These are phyloP conservation scores for Metarhizium sp. DNA, from an alignment of 2,329 filamentous ascomycete species.

Conservation along the genomic window DNA sequence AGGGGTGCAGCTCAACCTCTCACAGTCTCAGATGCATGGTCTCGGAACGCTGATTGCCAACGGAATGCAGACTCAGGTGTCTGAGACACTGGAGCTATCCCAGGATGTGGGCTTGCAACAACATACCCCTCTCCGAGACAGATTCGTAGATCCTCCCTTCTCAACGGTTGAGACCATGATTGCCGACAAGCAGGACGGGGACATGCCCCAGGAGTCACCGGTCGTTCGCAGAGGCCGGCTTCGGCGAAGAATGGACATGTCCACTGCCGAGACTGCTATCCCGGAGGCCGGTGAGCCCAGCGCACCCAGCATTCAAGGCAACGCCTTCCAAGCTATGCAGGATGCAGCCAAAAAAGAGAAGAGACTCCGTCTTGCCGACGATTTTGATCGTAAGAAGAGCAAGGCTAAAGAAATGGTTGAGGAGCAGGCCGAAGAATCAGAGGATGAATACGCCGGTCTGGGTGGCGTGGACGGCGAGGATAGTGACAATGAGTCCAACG, in stretches of 20 bases:
- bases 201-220: slow-evolving; percentile 52
- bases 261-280: slow-evolving; percentile 2
- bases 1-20: slow-evolving; percentile 45
- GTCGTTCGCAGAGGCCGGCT: slow-evolving; percentile 51
- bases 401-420: slow-evolving; percentile 80
- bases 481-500: slow-evolving; percentile 61
- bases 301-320: slow-evolving; percentile 7
- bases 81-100: slow-evolving; percentile 64
- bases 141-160: slow-evolving; percentile 54
- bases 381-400: slow-evolving; percentile 78
- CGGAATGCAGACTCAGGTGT: slow-evolving; percentile 47
- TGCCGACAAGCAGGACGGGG: slow-evolving; percentile 23
- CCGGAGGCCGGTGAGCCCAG: background rate
- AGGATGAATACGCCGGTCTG: slow-evolving; percentile 93
- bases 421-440: slow-evolving; percentile 92
- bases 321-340: slow-evolving; percentile 62
- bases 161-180: slow-evolving; percentile 67
- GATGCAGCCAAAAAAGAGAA: slow-evolving; percentile 50
- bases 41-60: slow-evolving; percentile 46
- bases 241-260: slow-evolving; percentile 29
- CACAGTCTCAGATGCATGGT: slow-evolving; percentile 50
- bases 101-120: slow-evolving; percentile 72
- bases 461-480: slow-evolving; percentile 87
- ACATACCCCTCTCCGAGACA: slow-evolving; percentile 59
- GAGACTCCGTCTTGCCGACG: slow-evolving; percentile 39